Base-by-base conservation (phyloP, 2,329 filamentous ascomycete genomes). In the Diaporthe caulivora region DNA sequence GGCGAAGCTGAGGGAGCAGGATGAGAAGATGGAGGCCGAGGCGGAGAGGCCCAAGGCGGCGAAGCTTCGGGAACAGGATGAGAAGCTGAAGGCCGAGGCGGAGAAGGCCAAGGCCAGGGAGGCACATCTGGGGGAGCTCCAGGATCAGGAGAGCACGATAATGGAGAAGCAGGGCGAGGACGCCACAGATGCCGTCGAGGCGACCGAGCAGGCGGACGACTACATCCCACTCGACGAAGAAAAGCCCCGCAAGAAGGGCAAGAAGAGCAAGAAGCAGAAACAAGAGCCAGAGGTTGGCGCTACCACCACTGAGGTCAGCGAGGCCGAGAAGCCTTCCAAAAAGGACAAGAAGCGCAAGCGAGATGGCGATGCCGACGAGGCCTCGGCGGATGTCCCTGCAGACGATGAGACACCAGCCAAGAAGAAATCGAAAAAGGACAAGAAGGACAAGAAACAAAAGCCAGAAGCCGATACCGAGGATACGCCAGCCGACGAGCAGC, bases 261-360 rank as follows among this genome's bases (percentile, higher is more conserved):
- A 70, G 29, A 78, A 77, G 73, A 29, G 49, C 51, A 79, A 78
- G 72, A 70, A 75, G 44, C 74, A 78, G 49, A 60, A 60, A 21
- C 82, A 81, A 13, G 76, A 82, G 77, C 29, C 77, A 10, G 76
- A 78, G 62, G 26, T 40, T 58, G 77, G 75, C 70, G 79, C 13
- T 5, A 26, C 18, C 18, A 44, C 34, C 29, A 21, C 80, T 75
- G 64, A 72, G 34, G 13, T 15, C 34, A 78, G 80, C 76, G 64
- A 76, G 53, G 77, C 77, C 29, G 70, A 72, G 51, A 77, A 76
- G 57, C 65, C 73, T 34, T 34, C 53, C 8, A 74, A 75, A 54
- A 74, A 74, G 18, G 64, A 72, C 29, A 76, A 76, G 58, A 78
- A 77, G 70, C 42, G 37, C n/a, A 78, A 77, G 70, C 69, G 68